Evolutionary conservation across 345 rosid species (phyloP).

Genomic region (Dovyalis caffra): DNA sequence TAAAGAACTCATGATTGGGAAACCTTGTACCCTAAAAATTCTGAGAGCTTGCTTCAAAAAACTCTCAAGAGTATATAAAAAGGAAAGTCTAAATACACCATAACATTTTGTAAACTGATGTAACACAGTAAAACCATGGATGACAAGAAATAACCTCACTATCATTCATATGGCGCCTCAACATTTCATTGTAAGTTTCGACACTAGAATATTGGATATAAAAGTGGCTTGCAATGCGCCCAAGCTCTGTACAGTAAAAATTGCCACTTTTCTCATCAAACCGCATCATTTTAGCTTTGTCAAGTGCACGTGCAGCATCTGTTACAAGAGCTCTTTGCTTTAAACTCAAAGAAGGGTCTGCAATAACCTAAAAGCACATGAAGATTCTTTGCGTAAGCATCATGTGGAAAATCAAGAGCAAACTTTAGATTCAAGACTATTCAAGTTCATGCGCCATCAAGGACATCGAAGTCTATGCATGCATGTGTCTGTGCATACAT

Average conservation of each 20-base stretch:
- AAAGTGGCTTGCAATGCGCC: constrained; percentile 98
- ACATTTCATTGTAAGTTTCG: constrained; percentile 93
- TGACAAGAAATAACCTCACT: constrained; percentile 60
- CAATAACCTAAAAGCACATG: constrained; percentile 56
- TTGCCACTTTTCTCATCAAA: constrained; percentile 99
- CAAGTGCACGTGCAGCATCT: constrained; percentile 97
- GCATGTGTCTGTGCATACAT: no score
- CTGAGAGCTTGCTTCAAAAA: not conserved
- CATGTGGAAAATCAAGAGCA: not conserved
- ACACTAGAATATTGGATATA: constrained; percentile 97
- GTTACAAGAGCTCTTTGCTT: constrained; percentile 88
- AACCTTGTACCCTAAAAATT: not conserved
- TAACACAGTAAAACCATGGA: constrained; percentile 1
- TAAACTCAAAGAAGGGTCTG: constrained; percentile 78
- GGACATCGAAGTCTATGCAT: not conserved
- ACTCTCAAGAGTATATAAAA: not conserved
- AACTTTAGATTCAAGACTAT: constrained; percentile 12
- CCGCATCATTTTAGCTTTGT: constrained; percentile 99
- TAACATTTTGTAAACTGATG: constrained; percentile 15
- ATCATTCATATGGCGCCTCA: constrained; percentile 92
- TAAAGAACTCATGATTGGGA: not conserved
- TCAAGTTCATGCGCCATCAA: constrained; percentile 1
- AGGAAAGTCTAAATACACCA: constrained; percentile 15
- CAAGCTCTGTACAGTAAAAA: constrained; percentile 95
- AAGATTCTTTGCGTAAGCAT: not conserved